Conservation (phyloP, 495 filamentous ascomycete genomes). For the Xylaria sp. region DNA sequence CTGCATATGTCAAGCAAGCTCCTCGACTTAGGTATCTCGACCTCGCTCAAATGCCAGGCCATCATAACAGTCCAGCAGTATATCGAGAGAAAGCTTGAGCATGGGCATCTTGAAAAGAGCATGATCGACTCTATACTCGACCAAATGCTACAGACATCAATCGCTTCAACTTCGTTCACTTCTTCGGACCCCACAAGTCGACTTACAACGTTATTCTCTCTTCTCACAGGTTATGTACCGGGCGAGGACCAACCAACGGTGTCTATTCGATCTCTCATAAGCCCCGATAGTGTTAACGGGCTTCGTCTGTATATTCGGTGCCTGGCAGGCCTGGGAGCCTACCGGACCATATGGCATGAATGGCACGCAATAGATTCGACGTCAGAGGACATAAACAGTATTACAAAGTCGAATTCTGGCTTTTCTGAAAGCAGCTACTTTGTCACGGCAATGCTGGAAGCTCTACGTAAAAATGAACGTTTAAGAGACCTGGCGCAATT, state of each 20-base stretch:
- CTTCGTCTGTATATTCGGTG: slow-evolving; percentile 28
- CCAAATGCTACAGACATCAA: not conserved
- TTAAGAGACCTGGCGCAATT: not conserved
- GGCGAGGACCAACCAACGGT: slow-evolving; percentile 11
- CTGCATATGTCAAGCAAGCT: slow-evolving; percentile 14
- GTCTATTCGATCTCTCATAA: slow-evolving; percentile 19
- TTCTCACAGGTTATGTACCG: slow-evolving; percentile 25
- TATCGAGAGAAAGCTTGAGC: slow-evolving; percentile 1
- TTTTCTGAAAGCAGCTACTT: not conserved
- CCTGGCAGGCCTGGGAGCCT: slow-evolving; percentile 38
- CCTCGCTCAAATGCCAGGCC: slow-evolving; percentile 23
- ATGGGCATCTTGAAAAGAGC: not conserved
- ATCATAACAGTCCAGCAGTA: slow-evolving; percentile 29
- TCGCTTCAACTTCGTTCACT: not conserved
- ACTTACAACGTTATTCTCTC: slow-evolving; percentile 10
- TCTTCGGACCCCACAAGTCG: not conserved
- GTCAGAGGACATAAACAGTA: not conserved
- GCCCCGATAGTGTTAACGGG: not conserved
- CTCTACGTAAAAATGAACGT: slow-evolving; percentile 15
- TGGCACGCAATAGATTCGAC: slow-evolving; percentile 22
- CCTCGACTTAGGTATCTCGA: slow-evolving; percentile 12
- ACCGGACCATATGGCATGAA: slow-evolving; percentile 39
- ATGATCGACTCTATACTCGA: not conserved
- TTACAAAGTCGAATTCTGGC: not conserved
- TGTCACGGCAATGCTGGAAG: slow-evolving; percentile 22